These are phyloP conservation scores for Jamesozyma piceae DNA, from an alignment of 805 yeast species.

Conservation along the genomic window DNA sequence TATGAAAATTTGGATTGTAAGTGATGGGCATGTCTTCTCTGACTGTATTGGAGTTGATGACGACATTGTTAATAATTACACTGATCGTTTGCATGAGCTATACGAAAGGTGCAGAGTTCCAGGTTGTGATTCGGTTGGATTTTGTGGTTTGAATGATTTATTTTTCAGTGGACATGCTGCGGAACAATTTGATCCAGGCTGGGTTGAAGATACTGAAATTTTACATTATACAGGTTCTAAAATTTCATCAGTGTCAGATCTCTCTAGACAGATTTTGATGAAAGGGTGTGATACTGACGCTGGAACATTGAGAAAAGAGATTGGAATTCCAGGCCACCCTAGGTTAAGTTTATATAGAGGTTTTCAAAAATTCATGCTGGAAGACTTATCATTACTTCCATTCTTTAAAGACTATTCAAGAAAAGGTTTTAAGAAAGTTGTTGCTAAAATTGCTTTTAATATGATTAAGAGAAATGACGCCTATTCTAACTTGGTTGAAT, in stretches of 20 bases:
- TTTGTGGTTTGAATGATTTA: conserved; percentile 35
- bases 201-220: conserved; percentile 26
- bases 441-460: conserved; percentile 49
- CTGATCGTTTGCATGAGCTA: conserved; percentile 36
- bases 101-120: conserved; percentile 32
- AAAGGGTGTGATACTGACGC: conserved; percentile 44
- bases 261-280: conserved; percentile 35
- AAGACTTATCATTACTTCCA: conserved; percentile 41
- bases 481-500: conserved; percentile 51
- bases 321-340: conserved; percentile 46
- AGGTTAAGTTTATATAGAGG: conserved; percentile 47
- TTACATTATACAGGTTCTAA: conserved; percentile 34
- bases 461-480: conserved; percentile 61
- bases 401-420: conserved; percentile 34
- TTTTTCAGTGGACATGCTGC: conserved; percentile 28
- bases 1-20: conserved; percentile 44
- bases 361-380: conserved; percentile 50
- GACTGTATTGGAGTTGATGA: conserved; percentile 59
- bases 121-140: conserved; percentile 30
- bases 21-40: conserved; percentile 59
- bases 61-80: conserved; percentile 41
- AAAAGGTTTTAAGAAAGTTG: conserved; percentile 41
- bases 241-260: conserved; percentile 32
- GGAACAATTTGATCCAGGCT: conserved; percentile 19
- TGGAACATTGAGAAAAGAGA: conserved; percentile 56